Evolutionary conservation across 2,329 filamentous ascomycete species (phyloP).

Genomic region (Stachybotrys echinatus): DNA sequence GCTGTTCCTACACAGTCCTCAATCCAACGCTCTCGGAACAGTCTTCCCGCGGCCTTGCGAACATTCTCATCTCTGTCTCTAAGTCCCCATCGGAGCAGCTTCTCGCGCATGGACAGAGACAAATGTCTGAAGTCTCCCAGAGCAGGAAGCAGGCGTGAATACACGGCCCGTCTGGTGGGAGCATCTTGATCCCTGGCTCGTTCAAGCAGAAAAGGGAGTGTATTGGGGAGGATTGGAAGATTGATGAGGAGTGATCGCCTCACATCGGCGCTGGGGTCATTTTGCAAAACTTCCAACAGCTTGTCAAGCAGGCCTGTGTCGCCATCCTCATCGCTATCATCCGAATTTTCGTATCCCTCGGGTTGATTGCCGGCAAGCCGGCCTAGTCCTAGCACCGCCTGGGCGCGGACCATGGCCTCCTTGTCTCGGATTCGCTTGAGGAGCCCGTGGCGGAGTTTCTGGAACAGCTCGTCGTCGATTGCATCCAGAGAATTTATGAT

Average conservation of each 20-base stretch:
- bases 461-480: conserved; percentile 88
- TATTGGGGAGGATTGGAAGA: conserved; percentile 77
- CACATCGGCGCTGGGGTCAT: conserved; percentile 92
- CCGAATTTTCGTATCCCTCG: conserved; percentile 63
- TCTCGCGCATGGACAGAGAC: conserved; percentile 90
- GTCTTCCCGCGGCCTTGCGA: conserved; percentile 79
- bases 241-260: conserved; percentile 83
- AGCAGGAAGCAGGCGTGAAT: conserved; percentile 78
- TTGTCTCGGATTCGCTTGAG: conserved; percentile 88
- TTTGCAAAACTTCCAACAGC: conserved; percentile 82
- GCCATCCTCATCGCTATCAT: conserved; percentile 60
- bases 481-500: conserved; percentile 89
- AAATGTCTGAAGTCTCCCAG: conserved; percentile 92
- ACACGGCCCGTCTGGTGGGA: conserved; percentile 77
- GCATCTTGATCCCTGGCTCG: conserved; percentile 85
- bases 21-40: conserved; percentile 96
- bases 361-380: conserved; percentile 74
- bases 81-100: conserved; percentile 89
- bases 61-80: conserved; percentile 93
- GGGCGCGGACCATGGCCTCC: conserved; percentile 84
- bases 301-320: conserved; percentile 71
- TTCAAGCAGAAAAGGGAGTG: conserved; percentile 83
- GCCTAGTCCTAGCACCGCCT: conserved; percentile 87
- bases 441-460: conserved; percentile 71
- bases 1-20: conserved; percentile 78